These are phyloP conservation scores for Diaporthe sp. DNA, from an alignment of 2,329 filamentous ascomycete species.

Conservation along the genomic window DNA sequence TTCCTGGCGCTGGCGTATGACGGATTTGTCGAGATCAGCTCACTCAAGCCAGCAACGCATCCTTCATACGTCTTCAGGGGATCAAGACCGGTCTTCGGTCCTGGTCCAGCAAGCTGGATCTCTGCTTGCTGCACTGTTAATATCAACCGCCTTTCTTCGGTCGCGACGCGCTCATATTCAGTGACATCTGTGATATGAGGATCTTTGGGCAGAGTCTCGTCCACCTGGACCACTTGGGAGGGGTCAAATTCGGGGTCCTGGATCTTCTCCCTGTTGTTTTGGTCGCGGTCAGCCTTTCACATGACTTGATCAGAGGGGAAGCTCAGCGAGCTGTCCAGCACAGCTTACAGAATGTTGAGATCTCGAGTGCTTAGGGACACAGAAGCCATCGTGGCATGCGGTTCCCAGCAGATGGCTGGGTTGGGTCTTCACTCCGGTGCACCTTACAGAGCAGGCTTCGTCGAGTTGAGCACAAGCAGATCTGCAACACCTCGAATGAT, in stretches of 20 bases:
- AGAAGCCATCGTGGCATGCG: conserved; percentile 59
- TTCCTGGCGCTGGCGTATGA: conserved; percentile 80
- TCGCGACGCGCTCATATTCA: conserved; percentile 65
- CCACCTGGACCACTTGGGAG: conserved; percentile 66
- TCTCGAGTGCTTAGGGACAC: conserved; percentile 69
- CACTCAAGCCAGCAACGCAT: conserved; percentile 64
- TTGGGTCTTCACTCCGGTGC: not conserved
- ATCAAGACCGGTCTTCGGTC: conserved; percentile 53
- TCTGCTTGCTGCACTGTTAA: conserved; percentile 68
- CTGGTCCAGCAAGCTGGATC: conserved; percentile 62
- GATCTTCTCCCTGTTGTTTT: conserved; percentile 66
- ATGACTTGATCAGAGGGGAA: not conserved
- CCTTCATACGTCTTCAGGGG: conserved; percentile 61
- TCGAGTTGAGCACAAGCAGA: conserved; percentile 3
- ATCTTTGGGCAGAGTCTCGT: conserved; percentile 68
- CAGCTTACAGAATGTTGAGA: conserved; percentile 65
- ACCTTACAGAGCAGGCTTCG: not conserved
- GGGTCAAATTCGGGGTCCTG: conserved; percentile 76
- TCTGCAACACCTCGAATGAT: conserved; percentile 18
- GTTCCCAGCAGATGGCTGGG: not conserved
- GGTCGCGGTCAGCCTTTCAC: conserved; percentile 7
- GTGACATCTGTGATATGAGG: conserved; percentile 66
- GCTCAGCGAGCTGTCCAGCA: not conserved
- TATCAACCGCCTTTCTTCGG: conserved; percentile 68
- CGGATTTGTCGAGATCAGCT: conserved; percentile 70